phyloP scores from a whole-genome alignment of 345 rosid species.

The Aurinia saxatilis region DNA sequence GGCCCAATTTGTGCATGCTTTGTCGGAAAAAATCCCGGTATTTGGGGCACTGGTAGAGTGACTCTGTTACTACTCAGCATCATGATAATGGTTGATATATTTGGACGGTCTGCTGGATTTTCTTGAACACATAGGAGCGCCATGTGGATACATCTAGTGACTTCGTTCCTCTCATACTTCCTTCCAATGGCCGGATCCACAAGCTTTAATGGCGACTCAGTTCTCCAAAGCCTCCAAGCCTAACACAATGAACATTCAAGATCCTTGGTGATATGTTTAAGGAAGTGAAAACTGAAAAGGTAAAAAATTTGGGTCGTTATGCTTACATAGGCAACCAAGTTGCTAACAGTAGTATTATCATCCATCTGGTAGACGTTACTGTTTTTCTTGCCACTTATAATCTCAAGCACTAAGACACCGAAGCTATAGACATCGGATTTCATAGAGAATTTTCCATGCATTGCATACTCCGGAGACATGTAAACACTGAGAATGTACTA shows the following conservation, averaged over 20 bases:
- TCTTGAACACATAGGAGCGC: constrained; percentile 30
- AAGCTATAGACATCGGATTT: constrained; percentile 31
- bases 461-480: constrained; percentile 28
- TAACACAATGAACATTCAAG: background rate
- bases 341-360: too few relatives aligned
- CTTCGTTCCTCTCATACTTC: constrained; percentile 12
- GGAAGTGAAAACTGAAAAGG: too few relatives aligned
- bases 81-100: background rate
- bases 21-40: background rate
- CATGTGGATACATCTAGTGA: constrained; percentile 22
- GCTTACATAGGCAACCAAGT: too few relatives aligned
- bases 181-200: constrained; percentile 18
- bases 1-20: background rate
- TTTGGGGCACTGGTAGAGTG: constrained; percentile 16
- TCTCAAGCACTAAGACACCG: constrained; percentile 19
- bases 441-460: constrained; percentile 24
- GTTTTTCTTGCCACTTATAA: constrained; percentile 18
- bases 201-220: background rate
- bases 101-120: constrained; percentile 10
- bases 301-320: too few relatives aligned
- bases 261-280: too few relatives aligned
- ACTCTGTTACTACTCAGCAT: constrained; percentile 22
- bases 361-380: background rate
- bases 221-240: constrained; percentile 28
- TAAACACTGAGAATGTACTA: constrained; percentile 13